Evolutionary conservation across 805 yeast genomes (phyloP), one percentile per base, ranked within the genome.

Genomic region (Nematodospora valgi): DNA sequence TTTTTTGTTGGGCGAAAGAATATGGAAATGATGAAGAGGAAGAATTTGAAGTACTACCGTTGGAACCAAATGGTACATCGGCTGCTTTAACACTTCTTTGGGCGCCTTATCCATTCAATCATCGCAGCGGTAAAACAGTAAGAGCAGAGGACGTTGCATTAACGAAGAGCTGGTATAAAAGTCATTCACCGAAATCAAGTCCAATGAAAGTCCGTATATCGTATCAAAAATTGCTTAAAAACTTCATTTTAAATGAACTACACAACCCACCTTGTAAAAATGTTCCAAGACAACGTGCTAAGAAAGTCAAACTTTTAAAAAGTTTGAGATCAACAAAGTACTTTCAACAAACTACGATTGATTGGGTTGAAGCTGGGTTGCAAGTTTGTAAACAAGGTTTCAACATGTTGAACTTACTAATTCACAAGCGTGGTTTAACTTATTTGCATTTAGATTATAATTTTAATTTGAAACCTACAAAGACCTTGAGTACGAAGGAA

Each of bases 281-380:
- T 46, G 69, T 74, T n/a, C n/a, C n/a, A n/a, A 32, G 18, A 10
- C 3, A 4, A 4, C 10, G 6, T 13, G 56, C 59, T 3, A 70
- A 71, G 32, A 82, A 79, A 46, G 69, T 74, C 5, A 72, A 76
- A 25, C 62, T 93, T 10, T 54, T 93, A 18, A 78, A 76, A 42
- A 70, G 79, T 20, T 70, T 93, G 45, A 77, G 78, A 39, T 69
- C 73, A 30, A 93, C 98, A 0, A 89, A 86, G 51, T 93, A 77
- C 56, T 93, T 93, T 59, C 95, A 87, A 52, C 82, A 85, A 48
- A 91, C 98, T 0, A 73, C 89, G 0, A 80, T 93, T 32, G 98
- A 93, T 58, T 93, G 99, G 99, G 93, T 91, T 3, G 99, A 93
- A 57, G 98, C 98, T 1, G 98, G 97, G 19, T 65, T 93, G 38